Percentiles rank a stretch among this genome's conserved stretches.
Evolutionary conservation across 2,329 filamentous ascomycete species (phyloP).

Genomic region (Zasmidium citrigriseum): DNA sequence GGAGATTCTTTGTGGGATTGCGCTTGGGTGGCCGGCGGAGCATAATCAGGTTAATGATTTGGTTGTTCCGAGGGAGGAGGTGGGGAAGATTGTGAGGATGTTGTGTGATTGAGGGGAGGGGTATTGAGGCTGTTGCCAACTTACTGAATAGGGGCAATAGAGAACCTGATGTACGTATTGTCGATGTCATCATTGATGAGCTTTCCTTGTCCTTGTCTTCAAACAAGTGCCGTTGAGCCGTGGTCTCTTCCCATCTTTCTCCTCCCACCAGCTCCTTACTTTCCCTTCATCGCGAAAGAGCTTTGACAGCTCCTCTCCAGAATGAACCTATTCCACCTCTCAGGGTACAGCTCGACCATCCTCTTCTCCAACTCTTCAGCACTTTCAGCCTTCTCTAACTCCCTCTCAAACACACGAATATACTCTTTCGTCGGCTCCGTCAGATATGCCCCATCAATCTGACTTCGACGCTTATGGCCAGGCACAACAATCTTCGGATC

Average conservation of each 20-base stretch:
- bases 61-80: slow-evolving; percentile 9
- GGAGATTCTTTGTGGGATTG: slow-evolving; percentile 26
- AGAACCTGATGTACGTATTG: too few species aligned
- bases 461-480: background rate
- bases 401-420: background rate
- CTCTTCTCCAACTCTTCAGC: background rate
- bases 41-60: slow-evolving; percentile 12
- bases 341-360: background rate
- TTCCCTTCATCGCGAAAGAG: background rate
- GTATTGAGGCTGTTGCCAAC: too few species aligned
- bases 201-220: too few species aligned
- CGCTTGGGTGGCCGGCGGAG: slow-evolving; percentile 21
- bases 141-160: too few species aligned
- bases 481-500: background rate
- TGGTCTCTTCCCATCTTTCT: too few species aligned
- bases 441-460: slow-evolving; percentile 5
- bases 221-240: too few species aligned
- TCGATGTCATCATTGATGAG: too few species aligned
- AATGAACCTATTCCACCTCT: background rate
- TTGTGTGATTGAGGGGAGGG: slow-evolving; percentile 2
- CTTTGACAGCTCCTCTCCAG: background rate
- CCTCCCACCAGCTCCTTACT: too few species aligned
- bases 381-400: background rate
- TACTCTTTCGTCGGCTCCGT: background rate
- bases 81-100: slow-evolving; percentile 14